A percentile compares a stretch with the other conserved stretches of the same genome.
phyloP scores from a whole-genome alignment of 140 eudicot genomes.

The Flaveria floridana region DNA sequence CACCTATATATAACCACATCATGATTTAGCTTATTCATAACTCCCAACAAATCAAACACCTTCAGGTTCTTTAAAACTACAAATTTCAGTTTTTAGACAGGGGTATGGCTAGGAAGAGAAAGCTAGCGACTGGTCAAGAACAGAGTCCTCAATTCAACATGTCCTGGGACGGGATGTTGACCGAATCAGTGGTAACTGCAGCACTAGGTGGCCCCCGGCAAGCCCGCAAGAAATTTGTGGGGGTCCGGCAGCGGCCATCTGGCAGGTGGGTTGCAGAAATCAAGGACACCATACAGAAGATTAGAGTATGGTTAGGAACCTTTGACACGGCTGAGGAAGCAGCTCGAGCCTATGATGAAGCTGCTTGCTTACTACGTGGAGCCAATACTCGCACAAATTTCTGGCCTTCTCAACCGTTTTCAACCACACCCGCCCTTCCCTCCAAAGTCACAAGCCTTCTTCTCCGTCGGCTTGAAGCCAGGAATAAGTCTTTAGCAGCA shows the following conservation, averaged over 20 bases:
- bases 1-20: constrained; percentile 29
- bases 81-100: background rate
- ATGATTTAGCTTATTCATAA: constrained; percentile 27
- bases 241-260: constrained; percentile 74
- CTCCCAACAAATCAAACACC: background rate
- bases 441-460: constrained; percentile 67
- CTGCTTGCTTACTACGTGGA: constrained; percentile 76
- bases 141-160: constrained; percentile 28
- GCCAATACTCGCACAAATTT: constrained; percentile 76
- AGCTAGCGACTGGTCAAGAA: constrained; percentile 32
- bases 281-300: constrained; percentile 77
- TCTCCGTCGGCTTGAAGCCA: constrained; percentile 61
- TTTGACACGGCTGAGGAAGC: constrained; percentile 89
- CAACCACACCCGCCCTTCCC: constrained; percentile 65
- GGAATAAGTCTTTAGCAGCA: constrained; percentile 45
- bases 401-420: constrained; percentile 62
- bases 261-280: constrained; percentile 93
- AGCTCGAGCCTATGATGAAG: constrained; percentile 87
- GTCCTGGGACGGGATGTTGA: constrained; percentile 46
- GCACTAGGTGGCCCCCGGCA: constrained; percentile 45
- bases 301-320: constrained; percentile 79
- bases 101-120: constrained; percentile 58
- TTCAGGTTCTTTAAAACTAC: background rate
- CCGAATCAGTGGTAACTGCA: constrained; percentile 37
- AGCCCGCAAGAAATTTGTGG: constrained; percentile 62